Percentiles rank a stretch among this genome's conserved stretches.
Conservation (phyloP, 1,284 basidiomycete species). For the Cystobasidium sp. region DNA sequence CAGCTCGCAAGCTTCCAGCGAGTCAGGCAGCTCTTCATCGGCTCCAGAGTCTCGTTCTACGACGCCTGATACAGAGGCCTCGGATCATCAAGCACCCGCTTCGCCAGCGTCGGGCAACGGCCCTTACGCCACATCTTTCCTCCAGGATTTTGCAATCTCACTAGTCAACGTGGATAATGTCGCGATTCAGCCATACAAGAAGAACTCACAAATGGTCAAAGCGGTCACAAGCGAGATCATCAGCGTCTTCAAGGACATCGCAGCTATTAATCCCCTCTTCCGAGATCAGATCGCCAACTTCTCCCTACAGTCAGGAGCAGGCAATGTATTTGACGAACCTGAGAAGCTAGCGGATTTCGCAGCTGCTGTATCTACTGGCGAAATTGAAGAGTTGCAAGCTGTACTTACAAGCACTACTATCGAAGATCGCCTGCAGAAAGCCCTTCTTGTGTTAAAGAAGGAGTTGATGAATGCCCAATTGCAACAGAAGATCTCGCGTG, state of each 20-base stretch:
- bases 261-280: conserved; percentile 95
- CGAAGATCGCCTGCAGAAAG: conserved; percentile 87
- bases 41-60: neutral
- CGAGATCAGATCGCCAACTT: conserved; percentile 98
- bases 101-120: conserved; percentile 53
- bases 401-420: conserved; percentile 86
- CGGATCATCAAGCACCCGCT: conserved; percentile 20
- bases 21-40: conserved; percentile 15
- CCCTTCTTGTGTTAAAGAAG: conserved; percentile 92
- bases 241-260: conserved; percentile 98
- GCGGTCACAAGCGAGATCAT: conserved; percentile 97
- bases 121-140: conserved; percentile 82
- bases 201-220: conserved; percentile 90
- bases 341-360: conserved; percentile 98
- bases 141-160: conserved; percentile 86
- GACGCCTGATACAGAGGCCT: conserved; percentile 20
- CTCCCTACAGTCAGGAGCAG: conserved; percentile 89
- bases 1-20: conserved; percentile 5
- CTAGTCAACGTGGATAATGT: conserved; percentile 90
- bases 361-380: conserved; percentile 90
- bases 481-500: conserved; percentile 90
- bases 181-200: conserved; percentile 73
- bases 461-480: conserved; percentile 97
- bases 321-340: conserved; percentile 98
- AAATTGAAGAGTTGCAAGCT: conserved; percentile 88